Conservation (phyloP, 352 stramenopile genomes). For the Phytophthora meadii region DNA sequence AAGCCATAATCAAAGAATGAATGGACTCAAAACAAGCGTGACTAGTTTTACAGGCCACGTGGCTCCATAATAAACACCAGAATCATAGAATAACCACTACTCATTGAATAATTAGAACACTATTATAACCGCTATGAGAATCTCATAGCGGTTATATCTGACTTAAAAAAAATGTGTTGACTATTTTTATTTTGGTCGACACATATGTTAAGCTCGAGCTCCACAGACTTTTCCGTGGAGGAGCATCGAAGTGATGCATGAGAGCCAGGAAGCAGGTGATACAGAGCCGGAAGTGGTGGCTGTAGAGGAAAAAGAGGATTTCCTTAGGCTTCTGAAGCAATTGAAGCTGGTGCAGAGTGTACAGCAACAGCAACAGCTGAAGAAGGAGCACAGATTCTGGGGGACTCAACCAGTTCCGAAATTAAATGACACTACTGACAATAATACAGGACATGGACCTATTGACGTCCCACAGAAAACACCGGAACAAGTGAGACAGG, state of each 20-base stretch:
- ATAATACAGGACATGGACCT: slow-evolving; percentile 58
- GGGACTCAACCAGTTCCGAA: slow-evolving; percentile 88
- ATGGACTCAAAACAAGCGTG: too few relatives aligned
- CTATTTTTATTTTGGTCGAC: too few relatives aligned
- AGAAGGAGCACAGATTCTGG: slow-evolving; percentile 91
- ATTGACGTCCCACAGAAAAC: slow-evolving; percentile 93
- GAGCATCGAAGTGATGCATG: not conserved
- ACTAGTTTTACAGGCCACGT: too few relatives aligned
- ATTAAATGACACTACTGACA: slow-evolving; percentile 23
- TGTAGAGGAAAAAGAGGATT: slow-evolving; percentile 75
- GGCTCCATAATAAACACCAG: too few relatives aligned
- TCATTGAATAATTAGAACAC: too few relatives aligned
- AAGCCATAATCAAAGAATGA: too few relatives aligned
- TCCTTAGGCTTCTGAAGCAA: slow-evolving; percentile 70
- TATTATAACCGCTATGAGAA: too few relatives aligned
- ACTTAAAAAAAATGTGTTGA: too few relatives aligned
- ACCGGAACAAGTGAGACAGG: slow-evolving; percentile 87
- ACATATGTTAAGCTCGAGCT: too few relatives aligned
- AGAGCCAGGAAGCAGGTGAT: not conserved
- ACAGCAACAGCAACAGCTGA: slow-evolving; percentile 22
- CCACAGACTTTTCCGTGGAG: too few relatives aligned
- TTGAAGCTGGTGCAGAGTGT: slow-evolving; percentile 54
- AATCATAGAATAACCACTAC: too few relatives aligned
- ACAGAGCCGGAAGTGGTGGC: slow-evolving; percentile 39
- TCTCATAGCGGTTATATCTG: too few relatives aligned